A percentile compares a stretch with the other conserved stretches of the same genome.
These are phyloP conservation scores for Plasmodium reichenowi DNA, from an alignment of 169 alveolate species.

Conservation along the genomic window DNA sequence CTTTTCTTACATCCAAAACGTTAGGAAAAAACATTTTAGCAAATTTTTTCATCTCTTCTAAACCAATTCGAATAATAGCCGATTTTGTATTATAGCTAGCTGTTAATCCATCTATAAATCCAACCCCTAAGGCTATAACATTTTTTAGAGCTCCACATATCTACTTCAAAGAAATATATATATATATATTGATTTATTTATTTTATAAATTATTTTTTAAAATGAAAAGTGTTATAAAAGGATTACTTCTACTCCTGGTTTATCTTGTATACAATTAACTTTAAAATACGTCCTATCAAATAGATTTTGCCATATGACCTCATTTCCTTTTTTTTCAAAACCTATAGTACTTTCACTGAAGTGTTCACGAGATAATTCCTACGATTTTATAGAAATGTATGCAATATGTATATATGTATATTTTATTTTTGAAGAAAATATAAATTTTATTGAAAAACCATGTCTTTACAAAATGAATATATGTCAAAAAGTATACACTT, in stretches of 20 bases:
- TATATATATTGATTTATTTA: neutral
- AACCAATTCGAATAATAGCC: constrained; percentile 94
- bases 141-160: constrained; percentile 92
- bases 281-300: constrained; percentile 88
- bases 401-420: neutral
- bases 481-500: too few relatives aligned
- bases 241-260: constrained; percentile 85
- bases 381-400: neutral
- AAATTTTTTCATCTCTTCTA: constrained; percentile 89
- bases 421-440: neutral
- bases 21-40: constrained; percentile 84
- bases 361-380: constrained; percentile 89
- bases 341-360: constrained; percentile 93
- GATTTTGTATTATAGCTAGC: constrained; percentile 93
- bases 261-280: constrained; percentile 89
- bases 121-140: constrained; percentile 92
- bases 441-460: neutral
- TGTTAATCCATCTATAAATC: constrained; percentile 90
- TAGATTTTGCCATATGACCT: constrained; percentile 81
- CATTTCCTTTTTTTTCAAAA: constrained; percentile 82
- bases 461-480: too few relatives aligned
- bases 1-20: constrained; percentile 75
- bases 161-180: constrained; percentile 31
- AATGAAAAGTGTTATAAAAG: neutral
- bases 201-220: too few relatives aligned